Base-by-base conservation (phyloP, 106 monocot species). In the Amphibolis antarctica region DNA sequence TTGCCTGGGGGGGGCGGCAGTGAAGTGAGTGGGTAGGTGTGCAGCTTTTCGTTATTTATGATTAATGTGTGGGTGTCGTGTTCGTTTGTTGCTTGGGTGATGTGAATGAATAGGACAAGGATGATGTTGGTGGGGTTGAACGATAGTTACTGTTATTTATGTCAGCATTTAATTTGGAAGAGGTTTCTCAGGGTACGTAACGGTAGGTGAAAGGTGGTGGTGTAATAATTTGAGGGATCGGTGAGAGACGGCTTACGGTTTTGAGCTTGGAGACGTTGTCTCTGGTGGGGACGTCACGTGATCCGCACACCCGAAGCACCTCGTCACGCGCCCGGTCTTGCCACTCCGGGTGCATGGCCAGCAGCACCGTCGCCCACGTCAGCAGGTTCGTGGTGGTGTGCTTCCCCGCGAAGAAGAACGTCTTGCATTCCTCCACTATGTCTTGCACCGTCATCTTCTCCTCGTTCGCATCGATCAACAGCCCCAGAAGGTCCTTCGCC, bases 381-480 rank as follows among this genome's bases (percentile, higher is more conserved):
- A 76, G 63, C 31, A 77, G 44, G 66, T 62, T 66, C 12, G 71
- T 57, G 20, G 71, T 67, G 59, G 71, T 66, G 43, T 77, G 71
- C 55, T 62, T 77, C 11, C 71, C 77, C 22, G 71, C 77, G 60
- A 71, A 60, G 66, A 77, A 66, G 65, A 77, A 71, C 3, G 71
- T 67, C 71, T 77, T 71, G 65, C 77, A 77, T 54, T 77, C 77
- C 60, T 77, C 71, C 61, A 67, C 66, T 29, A 77, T 77, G 44
- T 77, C 77, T 36, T 46, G 46, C 9, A 53, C 22, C 18, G 50
- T 66, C 1, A 71, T 52, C 28, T 26, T 14, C 30, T 36, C 28
- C 42, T 9, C 47, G 65, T 49, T 52, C n/a, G 65, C 70, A 14
- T 36, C 42, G 19, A 77, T 59, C 59, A 77, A 44, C 11, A 71